Conservation (phyloP, 108 stramenopile genomes). For the Cyclotella cryptica region DNA sequence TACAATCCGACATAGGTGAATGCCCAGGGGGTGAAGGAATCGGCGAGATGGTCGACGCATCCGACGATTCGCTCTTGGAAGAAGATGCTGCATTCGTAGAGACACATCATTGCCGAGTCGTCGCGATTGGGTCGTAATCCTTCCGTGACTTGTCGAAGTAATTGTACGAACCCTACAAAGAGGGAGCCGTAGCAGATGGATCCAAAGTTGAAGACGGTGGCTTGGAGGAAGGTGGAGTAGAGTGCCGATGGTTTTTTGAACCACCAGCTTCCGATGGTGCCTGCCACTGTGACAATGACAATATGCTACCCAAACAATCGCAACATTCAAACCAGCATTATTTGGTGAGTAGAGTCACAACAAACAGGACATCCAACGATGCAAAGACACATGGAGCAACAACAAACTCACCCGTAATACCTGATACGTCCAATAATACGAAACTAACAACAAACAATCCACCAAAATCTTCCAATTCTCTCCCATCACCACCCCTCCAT, state of each 20-base stretch:
- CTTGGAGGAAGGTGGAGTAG: constrained; percentile 54
- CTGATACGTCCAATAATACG: constrained; percentile 89
- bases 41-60: constrained; percentile 70
- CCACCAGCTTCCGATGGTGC: constrained; percentile 94
- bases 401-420: constrained; percentile 75
- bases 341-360: background rate
- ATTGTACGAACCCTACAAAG: constrained; percentile 80
- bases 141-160: constrained; percentile 74
- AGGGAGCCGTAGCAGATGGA: constrained; percentile 93
- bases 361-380: background rate
- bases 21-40: constrained; percentile 84
- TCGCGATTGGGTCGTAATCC: constrained; percentile 72
- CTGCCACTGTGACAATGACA: constrained; percentile 87
- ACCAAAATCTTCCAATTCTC: constrained; percentile 43
- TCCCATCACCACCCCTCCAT: constrained; percentile 56
- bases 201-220: constrained; percentile 76
- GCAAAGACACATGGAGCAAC: background rate
- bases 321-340: background rate
- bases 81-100: constrained; percentile 75
- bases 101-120: constrained; percentile 66
- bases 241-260: constrained; percentile 54
- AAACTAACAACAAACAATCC: constrained; percentile 61
- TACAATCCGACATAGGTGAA: constrained; percentile 92
- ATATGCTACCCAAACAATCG: constrained; percentile 63
- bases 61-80: constrained; percentile 68